Evolutionary conservation across 1,284 basidiomycete species (phyloP), one percentile per base, ranked within the genome.

Genomic region (Irpex sp.): DNA sequence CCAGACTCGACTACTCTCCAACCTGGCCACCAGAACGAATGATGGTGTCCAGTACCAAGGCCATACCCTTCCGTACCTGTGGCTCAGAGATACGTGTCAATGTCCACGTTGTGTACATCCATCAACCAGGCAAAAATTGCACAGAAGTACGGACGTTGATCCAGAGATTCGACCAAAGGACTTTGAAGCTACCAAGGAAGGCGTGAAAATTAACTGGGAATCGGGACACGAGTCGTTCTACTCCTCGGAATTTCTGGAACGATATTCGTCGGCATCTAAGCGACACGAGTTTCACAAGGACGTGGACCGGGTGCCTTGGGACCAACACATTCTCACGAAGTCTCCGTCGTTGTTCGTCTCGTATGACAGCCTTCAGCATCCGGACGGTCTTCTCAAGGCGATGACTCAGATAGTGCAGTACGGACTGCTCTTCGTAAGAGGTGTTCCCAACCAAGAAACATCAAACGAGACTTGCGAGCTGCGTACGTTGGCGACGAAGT

Each of bases 111-210:
- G 84, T 66, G 72, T 87, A 1, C 82, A 88, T 66, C 78, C 81
- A 0, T 76, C 77, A 2, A 87, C 82, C 0, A 72, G 74, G 9
- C 87, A 89, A 70, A 86, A 85, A 65, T 78, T 94, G 1, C 87
- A 89, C 70, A 77, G 83, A 56, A 85, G 90, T 0, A 84, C 87
- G 0, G 87, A 91, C 75, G 77, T 89, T 4, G 79, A 82, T 0
- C 63, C 68, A 3, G 75, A 80, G 58, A 73, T 83, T 53, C 66
- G 64, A 16, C 56, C 70, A 2, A 71, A 75, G 53, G 79, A 80
- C 35, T 67, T 84, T 8, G 68, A 66, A 5, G 57, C 77, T 1
- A 67, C 72, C 3, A 62, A 72, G 1, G 74, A 74, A 9, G 83
- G 81, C 14, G 67, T 89, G 14, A 69, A 74, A 37, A 78, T 90